phyloP scores from a whole-genome alignment of 768 basidiomycete genomes.

The Agrocybe pediades region DNA sequence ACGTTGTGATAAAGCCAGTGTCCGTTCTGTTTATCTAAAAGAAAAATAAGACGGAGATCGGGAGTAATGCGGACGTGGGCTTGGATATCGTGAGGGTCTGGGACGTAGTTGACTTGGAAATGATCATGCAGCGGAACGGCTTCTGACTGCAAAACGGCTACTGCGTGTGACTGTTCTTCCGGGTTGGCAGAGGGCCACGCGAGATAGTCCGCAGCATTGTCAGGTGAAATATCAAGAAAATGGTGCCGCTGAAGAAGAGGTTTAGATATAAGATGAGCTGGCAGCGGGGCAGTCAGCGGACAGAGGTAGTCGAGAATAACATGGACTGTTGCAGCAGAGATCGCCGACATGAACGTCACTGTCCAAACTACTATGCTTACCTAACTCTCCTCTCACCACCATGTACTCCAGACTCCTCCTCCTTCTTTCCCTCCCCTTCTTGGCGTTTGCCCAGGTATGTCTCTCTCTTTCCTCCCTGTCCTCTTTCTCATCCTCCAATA shows the following conservation, averaged over 20 bases:
- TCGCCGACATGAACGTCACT: constrained; percentile 17
- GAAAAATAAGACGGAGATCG: constrained; percentile 64
- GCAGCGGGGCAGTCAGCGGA: constrained; percentile 52
- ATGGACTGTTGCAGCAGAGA: constrained; percentile 14
- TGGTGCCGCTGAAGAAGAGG: constrained; percentile 65
- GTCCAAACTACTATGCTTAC: constrained; percentile 23
- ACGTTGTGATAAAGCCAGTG: constrained; percentile 74
- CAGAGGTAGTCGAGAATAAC: constrained; percentile 57
- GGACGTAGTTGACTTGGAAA: constrained; percentile 33
- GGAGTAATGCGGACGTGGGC: constrained; percentile 58
- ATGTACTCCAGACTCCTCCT: constrained; percentile 33
- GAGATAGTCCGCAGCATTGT: constrained; percentile 57
- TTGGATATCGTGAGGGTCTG: constrained; percentile 52
- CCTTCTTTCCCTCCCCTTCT: constrained; percentile 38
- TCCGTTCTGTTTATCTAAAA: constrained; percentile 50
- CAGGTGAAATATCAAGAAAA: constrained; percentile 57
- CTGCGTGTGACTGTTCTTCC: constrained; percentile 22
- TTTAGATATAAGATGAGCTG: constrained; percentile 60
- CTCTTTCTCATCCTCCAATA: neutral
- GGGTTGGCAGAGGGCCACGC: constrained; percentile 56
- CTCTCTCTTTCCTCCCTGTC: neutral
- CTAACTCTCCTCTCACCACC: constrained; percentile 27
- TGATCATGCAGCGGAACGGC: constrained; percentile 18
- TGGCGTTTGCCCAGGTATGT: constrained; percentile 45
- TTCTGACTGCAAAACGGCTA: constrained; percentile 14